These are phyloP conservation scores for Apiospora pterosperma DNA, from an alignment of 2,329 filamentous ascomycete species.

Conservation along the genomic window DNA sequence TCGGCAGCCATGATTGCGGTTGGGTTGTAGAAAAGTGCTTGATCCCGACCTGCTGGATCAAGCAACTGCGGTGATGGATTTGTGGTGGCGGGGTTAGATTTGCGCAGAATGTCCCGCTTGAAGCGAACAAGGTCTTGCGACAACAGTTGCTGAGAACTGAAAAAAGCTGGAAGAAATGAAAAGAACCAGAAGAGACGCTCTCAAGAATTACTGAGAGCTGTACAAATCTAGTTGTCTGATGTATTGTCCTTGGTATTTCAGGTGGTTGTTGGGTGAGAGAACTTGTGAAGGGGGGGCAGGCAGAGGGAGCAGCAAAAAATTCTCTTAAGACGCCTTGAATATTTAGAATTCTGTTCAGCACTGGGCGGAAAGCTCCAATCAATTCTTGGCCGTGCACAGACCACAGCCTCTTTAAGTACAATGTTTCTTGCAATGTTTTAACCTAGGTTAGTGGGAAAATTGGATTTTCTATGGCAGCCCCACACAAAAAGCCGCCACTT, in stretches of 20 bases:
- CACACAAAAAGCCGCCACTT: neutral
- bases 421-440: too few relatives aligned
- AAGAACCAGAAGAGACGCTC: slow-evolving; percentile 10
- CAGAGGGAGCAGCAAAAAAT: slow-evolving; percentile 3
- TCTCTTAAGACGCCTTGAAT: neutral
- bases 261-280: slow-evolving; percentile 1
- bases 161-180: slow-evolving; percentile 14
- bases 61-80: slow-evolving; percentile 7
- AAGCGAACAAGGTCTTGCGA: slow-evolving; percentile 11
- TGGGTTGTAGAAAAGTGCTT: slow-evolving; percentile 18
- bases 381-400: neutral
- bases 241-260: neutral
- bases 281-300: slow-evolving; percentile 1
- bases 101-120: slow-evolving; percentile 7
- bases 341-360: slow-evolving; percentile 3
- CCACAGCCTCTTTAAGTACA: neutral
- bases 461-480: neutral
- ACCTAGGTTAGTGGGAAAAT: neutral
- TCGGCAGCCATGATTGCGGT: slow-evolving; percentile 97
- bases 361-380: neutral
- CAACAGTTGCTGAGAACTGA: slow-evolving; percentile 18
- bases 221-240: slow-evolving; percentile 9
- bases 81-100: slow-evolving; percentile 32
- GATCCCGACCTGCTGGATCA: slow-evolving; percentile 7
- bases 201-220: slow-evolving; percentile 8